phyloP scores from a whole-genome alignment of 768 basidiomycete species.

The Panellus pusillus region DNA sequence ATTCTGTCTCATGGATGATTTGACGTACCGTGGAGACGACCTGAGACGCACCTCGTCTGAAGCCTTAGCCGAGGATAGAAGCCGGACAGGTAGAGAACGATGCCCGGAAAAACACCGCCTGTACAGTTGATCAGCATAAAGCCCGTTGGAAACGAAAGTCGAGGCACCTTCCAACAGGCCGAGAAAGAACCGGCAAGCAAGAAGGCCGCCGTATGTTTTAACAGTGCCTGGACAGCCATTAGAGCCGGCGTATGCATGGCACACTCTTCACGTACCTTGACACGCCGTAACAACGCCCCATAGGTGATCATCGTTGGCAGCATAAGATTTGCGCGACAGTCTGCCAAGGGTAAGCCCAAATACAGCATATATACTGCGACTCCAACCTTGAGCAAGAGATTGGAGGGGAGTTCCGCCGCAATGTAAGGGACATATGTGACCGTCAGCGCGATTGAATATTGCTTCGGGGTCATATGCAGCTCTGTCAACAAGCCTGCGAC shows the following conservation, averaged over 20 bases:
- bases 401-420: constrained; percentile 59
- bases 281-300: constrained; percentile 68
- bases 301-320: constrained; percentile 59
- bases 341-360: constrained; percentile 23
- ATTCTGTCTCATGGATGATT: constrained; percentile 41
- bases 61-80: constrained; percentile 54
- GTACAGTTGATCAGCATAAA: neutral
- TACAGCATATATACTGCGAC: neutral
- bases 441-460: constrained; percentile 52
- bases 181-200: constrained; percentile 52
- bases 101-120: constrained; percentile 61
- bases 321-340: constrained; percentile 55
- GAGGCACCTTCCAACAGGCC: constrained; percentile 48
- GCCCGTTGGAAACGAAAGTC: neutral
- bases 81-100: constrained; percentile 58
- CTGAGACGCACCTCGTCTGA: constrained; percentile 43
- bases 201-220: constrained; percentile 41
- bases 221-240: constrained; percentile 41
- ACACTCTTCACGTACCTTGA: constrained; percentile 43
- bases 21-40: constrained; percentile 24
- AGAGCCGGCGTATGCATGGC: neutral
- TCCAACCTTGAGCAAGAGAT: constrained; percentile 54
- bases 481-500: constrained; percentile 60
- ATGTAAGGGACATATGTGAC: constrained; percentile 58
- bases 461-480: constrained; percentile 47